Conservation (phyloP, 495 filamentous ascomycete genomes). For the Penicillium daleae region DNA sequence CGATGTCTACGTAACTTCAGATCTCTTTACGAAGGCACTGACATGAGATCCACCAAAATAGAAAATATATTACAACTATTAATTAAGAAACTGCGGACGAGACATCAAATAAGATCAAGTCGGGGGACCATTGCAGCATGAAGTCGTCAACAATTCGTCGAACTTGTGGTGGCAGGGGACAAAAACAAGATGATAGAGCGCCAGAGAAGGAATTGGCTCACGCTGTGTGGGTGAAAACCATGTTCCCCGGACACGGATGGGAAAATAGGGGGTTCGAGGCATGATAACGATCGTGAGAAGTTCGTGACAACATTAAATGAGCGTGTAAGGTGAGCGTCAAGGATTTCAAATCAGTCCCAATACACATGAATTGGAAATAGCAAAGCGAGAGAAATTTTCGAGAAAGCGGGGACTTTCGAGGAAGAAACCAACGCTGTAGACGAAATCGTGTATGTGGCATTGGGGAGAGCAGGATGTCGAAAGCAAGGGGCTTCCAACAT, state of each 20-base stretch:
- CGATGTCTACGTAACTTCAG: neutral
- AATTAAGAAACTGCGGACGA: constrained; percentile 14
- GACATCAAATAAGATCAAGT: constrained; percentile 17
- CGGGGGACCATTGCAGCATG: constrained; percentile 17
- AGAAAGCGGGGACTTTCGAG: constrained; percentile 11
- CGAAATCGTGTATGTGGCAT: constrained; percentile 18
- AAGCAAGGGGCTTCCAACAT: neutral
- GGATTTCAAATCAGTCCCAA: neutral
- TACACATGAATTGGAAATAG: constrained; percentile 13
- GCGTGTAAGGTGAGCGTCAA: constrained; percentile 15
- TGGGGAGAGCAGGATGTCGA: constrained; percentile 10
- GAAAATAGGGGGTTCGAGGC: neutral
- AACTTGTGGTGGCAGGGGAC: neutral
- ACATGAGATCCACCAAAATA: constrained; percentile 3
- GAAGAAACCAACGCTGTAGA: constrained; percentile 14
- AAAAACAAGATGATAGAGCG: neutral
- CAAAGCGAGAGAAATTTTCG: constrained; percentile 13
- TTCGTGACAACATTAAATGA: constrained; percentile 34
- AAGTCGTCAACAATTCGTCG: constrained; percentile 24
- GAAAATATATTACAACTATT: constrained; percentile 39
- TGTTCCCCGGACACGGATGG: neutral
- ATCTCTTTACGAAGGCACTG: neutral
- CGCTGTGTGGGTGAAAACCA: neutral
- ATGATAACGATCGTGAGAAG: constrained; percentile 31
- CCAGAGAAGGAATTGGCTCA: neutral